Percentiles rank a stretch among this genome's conserved stretches.
Conservation (phyloP, 805 yeast genomes). For the Ogataea saltuana region DNA sequence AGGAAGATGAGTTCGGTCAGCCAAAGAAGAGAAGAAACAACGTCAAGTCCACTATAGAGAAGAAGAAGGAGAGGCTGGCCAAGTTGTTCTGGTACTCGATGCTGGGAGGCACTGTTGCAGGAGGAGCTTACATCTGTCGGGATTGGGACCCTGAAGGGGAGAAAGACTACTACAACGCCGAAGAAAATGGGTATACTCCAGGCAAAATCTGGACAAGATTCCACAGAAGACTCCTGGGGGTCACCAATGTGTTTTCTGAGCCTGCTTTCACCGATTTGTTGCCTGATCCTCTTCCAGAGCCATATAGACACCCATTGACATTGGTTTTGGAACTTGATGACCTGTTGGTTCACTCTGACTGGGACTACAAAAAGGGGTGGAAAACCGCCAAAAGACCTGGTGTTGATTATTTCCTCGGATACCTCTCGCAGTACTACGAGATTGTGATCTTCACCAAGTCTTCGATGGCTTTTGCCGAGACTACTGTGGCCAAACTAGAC, state of each 20-base stretch:
- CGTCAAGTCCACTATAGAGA: conserved; percentile 67
- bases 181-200: conserved; percentile 71
- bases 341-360: conserved; percentile 82
- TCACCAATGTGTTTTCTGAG: conserved; percentile 83
- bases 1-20: conserved; percentile 35
- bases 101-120: conserved; percentile 54
- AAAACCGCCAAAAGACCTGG: conserved; percentile 99
- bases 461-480: conserved; percentile 82
- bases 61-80: conserved; percentile 80
- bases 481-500: conserved; percentile 82
- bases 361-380: conserved; percentile 95
- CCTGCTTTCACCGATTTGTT: conserved; percentile 92
- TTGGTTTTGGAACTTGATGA: conserved; percentile 89
- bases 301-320: conserved; percentile 89
- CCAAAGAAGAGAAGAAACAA: conserved; percentile 51
- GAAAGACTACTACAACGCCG: conserved; percentile 39
- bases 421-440: conserved; percentile 93
- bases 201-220: conserved; percentile 67
- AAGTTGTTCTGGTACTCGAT: conserved; percentile 65
- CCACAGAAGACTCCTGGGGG: conserved; percentile 66
- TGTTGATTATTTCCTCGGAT: conserved; percentile 92
- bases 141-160: conserved; percentile 84
- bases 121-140: conserved; percentile 68
- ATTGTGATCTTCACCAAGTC: conserved; percentile 87
- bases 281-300: conserved; percentile 90